phyloP scores from a whole-genome alignment of 768 basidiomycete genomes.

The Tubosaeta sp. region DNA sequence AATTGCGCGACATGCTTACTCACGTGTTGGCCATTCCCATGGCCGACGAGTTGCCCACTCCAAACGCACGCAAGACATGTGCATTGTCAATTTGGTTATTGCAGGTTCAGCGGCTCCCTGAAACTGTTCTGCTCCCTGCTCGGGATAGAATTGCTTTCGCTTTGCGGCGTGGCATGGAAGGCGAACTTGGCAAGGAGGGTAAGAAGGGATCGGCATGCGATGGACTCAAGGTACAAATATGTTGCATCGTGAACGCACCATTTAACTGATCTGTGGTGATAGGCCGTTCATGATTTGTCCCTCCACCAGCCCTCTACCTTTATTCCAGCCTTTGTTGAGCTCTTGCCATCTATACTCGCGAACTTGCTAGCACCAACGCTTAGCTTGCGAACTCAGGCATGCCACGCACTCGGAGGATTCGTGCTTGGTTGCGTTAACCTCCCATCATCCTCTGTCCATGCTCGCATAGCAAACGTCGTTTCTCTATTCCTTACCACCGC shows the following conservation, averaged over 20 bases:
- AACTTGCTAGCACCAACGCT: conserved; percentile 64
- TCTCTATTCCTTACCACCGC: conserved; percentile 45
- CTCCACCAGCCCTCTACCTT: conserved; percentile 62
- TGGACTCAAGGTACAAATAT: conserved; percentile 59
- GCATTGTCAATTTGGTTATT: conserved; percentile 73
- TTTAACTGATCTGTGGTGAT: conserved; percentile 9
- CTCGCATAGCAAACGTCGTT: conserved; percentile 48
- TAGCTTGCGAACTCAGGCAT: conserved; percentile 65
- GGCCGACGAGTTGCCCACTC: conserved; percentile 65
- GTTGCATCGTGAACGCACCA: conserved; percentile 2
- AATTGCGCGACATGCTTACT: conserved; percentile 57
- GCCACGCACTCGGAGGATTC: conserved; percentile 70
- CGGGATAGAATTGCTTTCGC: conserved; percentile 67
- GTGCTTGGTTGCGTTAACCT: conserved; percentile 50
- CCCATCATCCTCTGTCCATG: conserved; percentile 46
- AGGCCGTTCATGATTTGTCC: conserved; percentile 74
- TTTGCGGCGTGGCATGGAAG: conserved; percentile 71
- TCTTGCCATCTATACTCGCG: conserved; percentile 59
- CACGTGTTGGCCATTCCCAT: conserved; percentile 70
- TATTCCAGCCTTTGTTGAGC: conserved; percentile 57
- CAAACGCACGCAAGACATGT: conserved; percentile 83
- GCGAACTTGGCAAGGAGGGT: conserved; percentile 83
- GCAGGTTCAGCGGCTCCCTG: conserved; percentile 66
- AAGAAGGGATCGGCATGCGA: conserved; percentile 81
- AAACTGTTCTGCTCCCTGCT: conserved; percentile 54